Evolutionary conservation across 148 eudicot genomes (phyloP).

Genomic region (Beta vulgaris): DNA sequence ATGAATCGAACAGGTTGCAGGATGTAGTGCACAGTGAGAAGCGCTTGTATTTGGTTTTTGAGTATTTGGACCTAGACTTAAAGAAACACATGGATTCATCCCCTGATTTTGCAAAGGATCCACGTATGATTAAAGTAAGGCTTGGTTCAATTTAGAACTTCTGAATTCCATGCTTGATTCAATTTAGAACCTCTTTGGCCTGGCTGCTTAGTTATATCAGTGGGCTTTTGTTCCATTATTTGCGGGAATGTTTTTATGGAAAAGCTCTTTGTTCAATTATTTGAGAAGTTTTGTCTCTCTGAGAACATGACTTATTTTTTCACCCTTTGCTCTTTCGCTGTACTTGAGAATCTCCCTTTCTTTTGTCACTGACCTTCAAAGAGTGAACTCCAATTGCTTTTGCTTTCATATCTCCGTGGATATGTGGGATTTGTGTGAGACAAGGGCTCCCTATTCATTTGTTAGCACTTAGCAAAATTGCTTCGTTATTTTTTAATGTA

Average conservation of each 20-base stretch:
- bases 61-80: constrained; percentile 93
- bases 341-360: neutral
- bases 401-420: neutral
- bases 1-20: constrained; percentile 58
- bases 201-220: neutral
- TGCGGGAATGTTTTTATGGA: neutral
- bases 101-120: constrained; percentile 88
- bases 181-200: neutral
- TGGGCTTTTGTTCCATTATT: neutral
- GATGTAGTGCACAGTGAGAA: constrained; percentile 97
- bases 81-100: constrained; percentile 96
- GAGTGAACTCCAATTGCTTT: neutral
- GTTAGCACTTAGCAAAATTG: neutral
- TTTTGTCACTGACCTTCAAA: neutral
- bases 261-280: constrained; percentile 4
- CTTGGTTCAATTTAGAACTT: constrained; percentile 23
- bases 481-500: neutral
- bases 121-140: constrained; percentile 68
- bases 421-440: neutral
- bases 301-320: neutral
- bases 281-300: neutral
- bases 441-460: neutral
- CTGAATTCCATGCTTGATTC: neutral
- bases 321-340: neutral
- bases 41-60: constrained; percentile 92